Base-by-base conservation (phyloP, 148 eudicot species). In the Fagopyrum homotropicum region DNA sequence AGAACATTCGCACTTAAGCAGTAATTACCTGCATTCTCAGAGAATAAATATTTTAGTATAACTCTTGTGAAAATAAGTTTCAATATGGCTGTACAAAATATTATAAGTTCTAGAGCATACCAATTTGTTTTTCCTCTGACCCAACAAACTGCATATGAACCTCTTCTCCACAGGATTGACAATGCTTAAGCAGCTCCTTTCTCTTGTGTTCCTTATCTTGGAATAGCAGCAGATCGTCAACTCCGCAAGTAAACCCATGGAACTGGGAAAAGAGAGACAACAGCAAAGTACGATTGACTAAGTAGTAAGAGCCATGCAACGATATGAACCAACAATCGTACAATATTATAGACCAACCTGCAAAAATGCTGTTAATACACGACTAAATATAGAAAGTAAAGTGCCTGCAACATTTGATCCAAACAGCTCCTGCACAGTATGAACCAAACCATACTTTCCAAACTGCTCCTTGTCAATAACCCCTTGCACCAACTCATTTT, bases 401-500 rank as follows among this genome's bases (percentile, higher is more conserved):
- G 83, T 79, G 76, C 99, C 99, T 15, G 99, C 99, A 74, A 85
- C 84, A 75, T 80, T 79, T 35, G 93, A 73, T 6, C 97, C 97
- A 83, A 89, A 95, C 75, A 95, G 91, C 86, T 95, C 99, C 85
- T 95, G 99, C 79, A 95, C 91, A 1, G 93, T 92, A 77, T 95
- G 99, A 76, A 92, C 97, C 84, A 95, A 85, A 17, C 97, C 99
- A 86, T 85, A 95, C 88, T 92, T 92, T 73, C 97, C 97, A 88
- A 92, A 95, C 85, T 95, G 99, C 82, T 96, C 99, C 84, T 95
- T 92, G 86, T 95, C 99, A 74, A 95, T 90, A 76, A 95, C 96
- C 81, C 99, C 99, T 80, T 87, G 92, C 64, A 95, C 94, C 54
- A 95, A 84, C 85, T 95, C 97, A 78, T 95, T 95, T 70, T 89